Evolutionary conservation across 495 filamentous ascomycete species (phyloP).

Genomic region (Aspergillus heteromorphus): DNA sequence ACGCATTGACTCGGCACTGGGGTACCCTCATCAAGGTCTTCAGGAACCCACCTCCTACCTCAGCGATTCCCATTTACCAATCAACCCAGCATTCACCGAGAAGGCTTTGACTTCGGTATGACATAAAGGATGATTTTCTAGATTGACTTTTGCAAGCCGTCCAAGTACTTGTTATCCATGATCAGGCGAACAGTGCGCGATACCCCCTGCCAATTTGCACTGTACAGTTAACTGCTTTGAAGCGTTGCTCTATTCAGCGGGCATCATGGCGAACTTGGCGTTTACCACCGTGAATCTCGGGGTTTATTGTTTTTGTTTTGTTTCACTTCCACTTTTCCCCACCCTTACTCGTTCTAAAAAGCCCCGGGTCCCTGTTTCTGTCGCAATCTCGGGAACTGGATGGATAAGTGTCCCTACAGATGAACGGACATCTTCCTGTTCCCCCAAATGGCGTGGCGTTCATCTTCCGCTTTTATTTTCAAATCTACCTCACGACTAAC

Average conservation of each 20-base stretch:
- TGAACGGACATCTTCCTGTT: background rate
- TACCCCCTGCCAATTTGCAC: slow-evolving; percentile 12
- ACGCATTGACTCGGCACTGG: slow-evolving; percentile 13
- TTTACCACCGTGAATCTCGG: slow-evolving; percentile 6
- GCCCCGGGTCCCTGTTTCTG: slow-evolving; percentile 2
- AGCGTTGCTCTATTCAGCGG: slow-evolving; percentile 9
- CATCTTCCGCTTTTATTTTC: background rate
- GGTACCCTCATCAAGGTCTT: slow-evolving; percentile 10
- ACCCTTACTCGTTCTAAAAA: slow-evolving; percentile 4
- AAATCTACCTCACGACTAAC: slow-evolving; percentile 7
- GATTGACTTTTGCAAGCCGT: background rate
- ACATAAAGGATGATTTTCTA: slow-evolving; percentile 6
- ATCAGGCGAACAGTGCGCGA: slow-evolving; percentile 6
- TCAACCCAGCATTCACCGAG: slow-evolving; percentile 30
- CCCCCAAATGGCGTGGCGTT: background rate
- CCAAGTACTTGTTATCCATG: background rate
- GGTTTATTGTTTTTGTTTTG: background rate
- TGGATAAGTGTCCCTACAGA: background rate
- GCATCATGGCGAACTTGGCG: slow-evolving; percentile 17
- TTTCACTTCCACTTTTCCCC: background rate
- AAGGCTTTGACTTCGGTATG: slow-evolving; percentile 13
- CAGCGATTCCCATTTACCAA: slow-evolving; percentile 30
- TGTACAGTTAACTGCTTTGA: slow-evolving; percentile 13
- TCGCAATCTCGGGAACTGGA: background rate
- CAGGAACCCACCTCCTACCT: slow-evolving; percentile 17